Evolutionary conservation across 768 basidiomycete genomes (phyloP).

Genomic region (Boletus reticulatus): DNA sequence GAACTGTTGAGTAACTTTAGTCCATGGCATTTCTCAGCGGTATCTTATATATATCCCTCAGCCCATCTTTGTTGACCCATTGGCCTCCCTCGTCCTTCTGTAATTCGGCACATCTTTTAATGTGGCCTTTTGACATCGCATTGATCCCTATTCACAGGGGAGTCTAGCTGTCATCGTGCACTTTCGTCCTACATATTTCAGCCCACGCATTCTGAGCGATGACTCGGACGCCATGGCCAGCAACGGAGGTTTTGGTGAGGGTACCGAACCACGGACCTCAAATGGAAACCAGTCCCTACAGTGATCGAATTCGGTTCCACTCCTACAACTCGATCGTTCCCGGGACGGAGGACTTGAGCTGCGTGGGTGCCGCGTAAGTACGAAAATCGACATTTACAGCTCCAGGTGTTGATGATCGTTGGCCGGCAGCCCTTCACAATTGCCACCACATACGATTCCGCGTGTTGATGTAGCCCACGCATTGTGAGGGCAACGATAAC

Average conservation of each 20-base stretch:
- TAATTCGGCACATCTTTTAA: constrained; percentile 10
- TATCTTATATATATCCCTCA: constrained; percentile 18
- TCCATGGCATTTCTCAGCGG: constrained; percentile 8
- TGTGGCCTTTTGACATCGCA: constrained; percentile 11
- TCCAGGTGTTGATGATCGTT: constrained; percentile 3
- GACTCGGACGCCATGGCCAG: constrained; percentile 11
- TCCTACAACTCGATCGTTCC: neutral
- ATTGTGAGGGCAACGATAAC: constrained; percentile 8
- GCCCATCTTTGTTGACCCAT: constrained; percentile 1
- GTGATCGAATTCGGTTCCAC: neutral
- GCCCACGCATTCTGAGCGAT: constrained; percentile 4
- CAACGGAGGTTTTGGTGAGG: neutral
- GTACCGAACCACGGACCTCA: neutral
- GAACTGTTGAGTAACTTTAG: constrained; percentile 10
- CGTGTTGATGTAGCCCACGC: neutral
- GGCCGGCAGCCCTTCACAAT: constrained; percentile 1
- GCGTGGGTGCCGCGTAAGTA: constrained; percentile 8
- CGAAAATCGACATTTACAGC: neutral
- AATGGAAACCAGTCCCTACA: constrained; percentile 6
- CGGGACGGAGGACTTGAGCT: neutral
- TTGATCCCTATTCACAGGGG: constrained; percentile 9
- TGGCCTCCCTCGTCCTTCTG: constrained; percentile 1
- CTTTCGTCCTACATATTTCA: neutral
- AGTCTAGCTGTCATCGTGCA: constrained; percentile 1
- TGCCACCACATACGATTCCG: neutral